phyloP scores from a whole-genome alignment of 2,329 filamentous ascomycete species.

The Colletotrichum camelliae region DNA sequence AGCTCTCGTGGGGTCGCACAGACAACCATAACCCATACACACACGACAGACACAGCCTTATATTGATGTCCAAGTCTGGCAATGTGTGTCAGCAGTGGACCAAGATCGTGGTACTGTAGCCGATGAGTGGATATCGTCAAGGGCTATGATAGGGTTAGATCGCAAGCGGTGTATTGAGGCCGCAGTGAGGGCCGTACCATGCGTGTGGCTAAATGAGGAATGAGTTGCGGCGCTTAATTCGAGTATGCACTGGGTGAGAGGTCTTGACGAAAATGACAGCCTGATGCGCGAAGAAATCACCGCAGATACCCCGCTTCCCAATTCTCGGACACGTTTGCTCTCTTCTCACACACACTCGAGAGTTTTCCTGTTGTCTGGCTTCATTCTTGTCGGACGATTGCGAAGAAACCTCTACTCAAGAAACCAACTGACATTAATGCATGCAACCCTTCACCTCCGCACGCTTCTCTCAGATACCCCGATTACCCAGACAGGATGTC shows the following conservation, averaged over 20 bases:
- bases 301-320: background rate
- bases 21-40: too few species aligned
- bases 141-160: background rate
- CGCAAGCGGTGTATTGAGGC: accelerated
- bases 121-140: background rate
- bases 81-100: accelerated
- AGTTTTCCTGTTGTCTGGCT: accelerated
- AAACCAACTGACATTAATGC: accelerated
- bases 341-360: background rate
- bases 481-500: background rate
- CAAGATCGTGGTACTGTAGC: background rate
- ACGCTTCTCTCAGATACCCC: background rate
- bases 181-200: background rate
- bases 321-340: accelerated
- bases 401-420: too few species aligned
- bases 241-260: accelerated
- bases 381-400: too few species aligned
- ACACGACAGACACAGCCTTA: background rate
- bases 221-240: background rate
- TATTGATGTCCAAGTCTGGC: accelerated
- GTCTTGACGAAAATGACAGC: background rate
- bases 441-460: background rate
- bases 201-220: background rate
- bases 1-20: background rate
- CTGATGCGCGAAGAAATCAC: background rate